Evolutionary conservation across 768 basidiomycete genomes (phyloP).

Genomic region (Erythrobasidium yunnanense): DNA sequence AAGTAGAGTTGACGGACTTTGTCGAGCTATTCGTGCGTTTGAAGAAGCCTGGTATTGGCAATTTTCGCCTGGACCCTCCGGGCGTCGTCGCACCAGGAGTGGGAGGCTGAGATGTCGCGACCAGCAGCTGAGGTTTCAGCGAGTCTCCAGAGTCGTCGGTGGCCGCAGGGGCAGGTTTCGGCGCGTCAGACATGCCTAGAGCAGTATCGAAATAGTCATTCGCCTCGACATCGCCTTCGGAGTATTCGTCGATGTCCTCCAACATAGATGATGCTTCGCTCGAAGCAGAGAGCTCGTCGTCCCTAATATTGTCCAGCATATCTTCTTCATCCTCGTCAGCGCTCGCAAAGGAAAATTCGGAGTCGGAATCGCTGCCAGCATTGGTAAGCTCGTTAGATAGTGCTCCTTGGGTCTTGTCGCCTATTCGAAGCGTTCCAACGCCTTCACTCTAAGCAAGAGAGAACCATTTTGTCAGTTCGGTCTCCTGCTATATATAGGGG

Average conservation of each 20-base stretch:
- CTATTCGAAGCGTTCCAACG: conserved; percentile 66
- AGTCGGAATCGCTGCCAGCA: conserved; percentile 56
- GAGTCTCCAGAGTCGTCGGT: background rate
- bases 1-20: background rate
- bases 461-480: no score
- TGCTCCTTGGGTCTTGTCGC: conserved; percentile 41
- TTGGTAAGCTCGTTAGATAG: conserved; percentile 53
- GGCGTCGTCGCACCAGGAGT: conserved; percentile 8
- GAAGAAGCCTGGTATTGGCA: conserved; percentile 22
- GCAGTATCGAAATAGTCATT: conserved; percentile 25
- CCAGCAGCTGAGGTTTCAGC: background rate
- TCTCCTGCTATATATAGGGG: no score
- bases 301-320: conserved; percentile 33
- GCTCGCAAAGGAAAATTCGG: conserved; percentile 40
- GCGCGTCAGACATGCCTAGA: background rate
- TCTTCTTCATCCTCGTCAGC: conserved; percentile 45
- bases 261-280: conserved; percentile 13
- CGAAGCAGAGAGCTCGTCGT: conserved; percentile 10
- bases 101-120: background rate
- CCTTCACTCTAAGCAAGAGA: conserved; percentile 57
- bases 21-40: background rate
- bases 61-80: no score
- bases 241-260: conserved; percentile 27
- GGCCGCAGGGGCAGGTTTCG: background rate
- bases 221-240: background rate